These are phyloP conservation scores for Acanthochlamys bracteata DNA, from an alignment of 106 monocot genomes.

Conservation along the genomic window DNA sequence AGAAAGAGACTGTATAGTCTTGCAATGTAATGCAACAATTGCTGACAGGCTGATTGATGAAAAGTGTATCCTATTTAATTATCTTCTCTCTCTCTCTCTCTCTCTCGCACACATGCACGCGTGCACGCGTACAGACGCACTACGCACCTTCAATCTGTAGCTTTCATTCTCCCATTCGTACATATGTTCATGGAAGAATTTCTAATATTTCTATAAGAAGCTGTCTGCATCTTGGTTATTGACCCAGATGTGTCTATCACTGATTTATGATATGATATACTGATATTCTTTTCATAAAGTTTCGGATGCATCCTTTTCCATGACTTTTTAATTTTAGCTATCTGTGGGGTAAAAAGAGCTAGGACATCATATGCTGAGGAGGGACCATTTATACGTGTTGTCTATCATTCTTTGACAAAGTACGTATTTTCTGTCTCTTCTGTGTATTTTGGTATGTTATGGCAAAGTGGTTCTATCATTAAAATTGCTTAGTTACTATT, in stretches of 20 bases:
- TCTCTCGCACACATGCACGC: not conserved
- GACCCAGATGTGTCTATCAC: too few relatives aligned
- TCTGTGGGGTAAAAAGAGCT: slow-evolving; percentile 63
- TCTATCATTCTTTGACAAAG: slow-evolving; percentile 75
- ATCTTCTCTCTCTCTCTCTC: slow-evolving; percentile 1
- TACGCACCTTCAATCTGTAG: too few relatives aligned
- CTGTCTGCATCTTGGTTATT: too few relatives aligned
- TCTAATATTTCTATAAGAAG: too few relatives aligned
- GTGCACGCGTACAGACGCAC: too few relatives aligned
- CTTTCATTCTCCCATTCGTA: too few relatives aligned
- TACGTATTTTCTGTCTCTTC: slow-evolving; percentile 8
- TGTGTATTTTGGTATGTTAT: too few relatives aligned
- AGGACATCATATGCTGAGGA: slow-evolving; percentile 45
- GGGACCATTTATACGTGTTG: slow-evolving; percentile 69
- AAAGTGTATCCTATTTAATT: slow-evolving; percentile 50
- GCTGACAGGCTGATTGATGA: slow-evolving; percentile 18
- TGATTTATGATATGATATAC: too few relatives aligned
- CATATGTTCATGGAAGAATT: too few relatives aligned
- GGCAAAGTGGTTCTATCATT: not conserved
- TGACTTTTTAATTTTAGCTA: slow-evolving; percentile 35
- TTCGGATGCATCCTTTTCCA: slow-evolving; percentile 17
- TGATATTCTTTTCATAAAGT: not conserved
- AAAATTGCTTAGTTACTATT: not conserved
- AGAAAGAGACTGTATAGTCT: slow-evolving; percentile 12
- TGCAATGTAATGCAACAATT: not conserved